Percentiles rank a stretch among this genome's conserved stretches.
These are phyloP conservation scores for Friedmanniomyces endolithicus DNA, from an alignment of 495 filamentous ascomycete genomes.

Conservation along the genomic window DNA sequence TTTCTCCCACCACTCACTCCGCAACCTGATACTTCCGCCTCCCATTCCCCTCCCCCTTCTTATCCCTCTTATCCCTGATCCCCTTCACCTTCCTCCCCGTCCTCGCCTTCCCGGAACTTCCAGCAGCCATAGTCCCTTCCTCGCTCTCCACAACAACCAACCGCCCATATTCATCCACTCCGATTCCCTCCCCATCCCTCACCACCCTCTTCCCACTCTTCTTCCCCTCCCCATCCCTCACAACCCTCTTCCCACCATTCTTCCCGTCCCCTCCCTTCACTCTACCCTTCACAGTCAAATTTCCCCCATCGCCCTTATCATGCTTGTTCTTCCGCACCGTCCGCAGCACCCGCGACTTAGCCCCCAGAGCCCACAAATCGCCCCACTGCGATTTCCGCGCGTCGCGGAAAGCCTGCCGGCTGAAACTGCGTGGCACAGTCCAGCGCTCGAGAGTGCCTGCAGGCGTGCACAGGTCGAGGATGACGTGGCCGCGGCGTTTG, in stretches of 20 bases:
- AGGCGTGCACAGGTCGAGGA: slow-evolving; percentile 83
- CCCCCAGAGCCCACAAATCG: slow-evolving; percentile 89
- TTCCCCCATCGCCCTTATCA: slow-evolving; percentile 24
- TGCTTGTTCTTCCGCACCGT: slow-evolving; percentile 40
- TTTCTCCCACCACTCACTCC: background rate
- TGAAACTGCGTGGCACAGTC: slow-evolving; percentile 73
- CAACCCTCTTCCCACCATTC: slow-evolving; percentile 20
- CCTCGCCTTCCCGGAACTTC: slow-evolving; percentile 22
- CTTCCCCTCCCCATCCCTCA: slow-evolving; percentile 19
- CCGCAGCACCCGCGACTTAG: slow-evolving; percentile 63
- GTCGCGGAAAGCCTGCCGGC: slow-evolving; percentile 71
- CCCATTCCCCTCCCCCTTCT: slow-evolving; percentile 13
- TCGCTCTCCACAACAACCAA: slow-evolving; percentile 8
- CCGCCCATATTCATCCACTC: slow-evolving; percentile 15
- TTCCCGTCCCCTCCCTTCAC: slow-evolving; percentile 10
- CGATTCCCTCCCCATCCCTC: slow-evolving; percentile 16
- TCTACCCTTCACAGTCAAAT: background rate
- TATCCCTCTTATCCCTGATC: slow-evolving; percentile 30
- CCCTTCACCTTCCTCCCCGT: slow-evolving; percentile 26
- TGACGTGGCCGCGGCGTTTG: slow-evolving; percentile 78
- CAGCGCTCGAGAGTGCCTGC: slow-evolving; percentile 80
- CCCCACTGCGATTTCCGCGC: slow-evolving; percentile 86
- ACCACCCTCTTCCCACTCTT: slow-evolving; percentile 20
- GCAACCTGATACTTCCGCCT: slow-evolving; percentile 5
- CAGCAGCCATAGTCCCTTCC: background rate